These are phyloP conservation scores for Plectosphaerella sp. DNA, from an alignment of 2,329 filamentous ascomycete genomes.

Conservation along the genomic window DNA sequence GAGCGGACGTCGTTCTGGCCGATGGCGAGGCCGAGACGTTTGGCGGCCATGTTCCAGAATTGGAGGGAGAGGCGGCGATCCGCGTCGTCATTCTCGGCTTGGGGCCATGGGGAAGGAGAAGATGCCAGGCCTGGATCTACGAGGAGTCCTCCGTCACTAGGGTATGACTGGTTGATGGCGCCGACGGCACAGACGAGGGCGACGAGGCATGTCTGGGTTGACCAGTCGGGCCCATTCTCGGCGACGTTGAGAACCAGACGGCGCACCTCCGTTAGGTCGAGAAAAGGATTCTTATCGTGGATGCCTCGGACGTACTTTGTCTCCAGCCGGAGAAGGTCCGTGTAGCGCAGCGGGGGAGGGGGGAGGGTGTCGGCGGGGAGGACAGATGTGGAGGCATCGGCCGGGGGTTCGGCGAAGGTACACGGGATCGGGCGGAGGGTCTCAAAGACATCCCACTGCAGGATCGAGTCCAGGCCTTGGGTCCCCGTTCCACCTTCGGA, in stretches of 20 bases:
- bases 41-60: constrained; percentile 11
- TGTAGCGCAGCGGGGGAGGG: background rate
- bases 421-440: background rate
- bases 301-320: background rate
- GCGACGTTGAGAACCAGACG: constrained; percentile 5
- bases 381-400: no score
- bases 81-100: background rate
- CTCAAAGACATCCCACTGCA: background rate
- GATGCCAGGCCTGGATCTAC: background rate
- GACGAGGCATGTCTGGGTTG: constrained; percentile 9
- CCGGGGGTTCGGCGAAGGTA: background rate
- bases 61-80: constrained; percentile 5
- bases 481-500: background rate
- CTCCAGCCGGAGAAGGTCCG: background rate
- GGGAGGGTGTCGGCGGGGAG: background rate
- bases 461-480: background rate
- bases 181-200: constrained; percentile 9
- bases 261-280: background rate
- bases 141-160: background rate
- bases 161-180: constrained; percentile 5
- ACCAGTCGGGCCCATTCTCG: constrained; percentile 13
- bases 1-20: constrained; percentile 8
- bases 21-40: constrained; percentile 10
- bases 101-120: no score
- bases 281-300: constrained; percentile 1